Evolutionary conservation across 2,329 filamentous ascomycete species (phyloP), one percentile per base, ranked within the genome.

Genomic region (Colletotrichum sp.): DNA sequence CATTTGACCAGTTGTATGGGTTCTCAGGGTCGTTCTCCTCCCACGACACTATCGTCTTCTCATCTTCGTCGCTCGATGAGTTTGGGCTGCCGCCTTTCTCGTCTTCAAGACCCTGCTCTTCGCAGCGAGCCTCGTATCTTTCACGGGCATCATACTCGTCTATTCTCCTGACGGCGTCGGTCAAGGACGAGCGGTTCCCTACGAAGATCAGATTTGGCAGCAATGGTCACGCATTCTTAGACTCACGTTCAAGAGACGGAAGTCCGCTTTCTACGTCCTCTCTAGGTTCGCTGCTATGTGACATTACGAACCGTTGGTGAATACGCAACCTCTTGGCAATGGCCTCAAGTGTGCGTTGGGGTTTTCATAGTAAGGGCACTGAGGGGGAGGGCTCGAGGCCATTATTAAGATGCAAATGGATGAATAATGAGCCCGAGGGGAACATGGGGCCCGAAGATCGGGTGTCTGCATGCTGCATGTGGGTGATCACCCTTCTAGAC

Each of bases 1-100:
- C 85, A 60, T 76, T 79, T 18, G 87, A 83, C 87, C 88, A 91
- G 80, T 91, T 90, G 80, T 90, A 86, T 3, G 89, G 89, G 74
- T 91, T 90, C 76, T 90, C 88, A 2, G 85, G 82, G 77, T 91
- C 89, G 48, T 88, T 80, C 5, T 83, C 78, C 6, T 86, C 84
- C 88, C 89, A 91, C 2, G 75, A 71, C 43, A 78, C 70, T 72
- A 78, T 80, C 6, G 74, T 82, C 21, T 79, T 82, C 15, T 82
- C 82, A 21, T 75, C 71, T 21, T 80, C 79, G 39, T 80, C 79
- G 64, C 78, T 84, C 79, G 75, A 86, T 76, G 65, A 76, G 24
- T 28, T 74, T 13, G 74, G 71, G 7, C 48, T 61, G 34, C 16
- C 52, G 2, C n/a, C 26, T 32, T 69, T 67, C 26, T 55, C 60